A percentile compares a stretch with the other conserved stretches of the same genome.
phyloP scores from a whole-genome alignment of 2,329 filamentous ascomycete genomes.

The Fusarium illudens region DNA sequence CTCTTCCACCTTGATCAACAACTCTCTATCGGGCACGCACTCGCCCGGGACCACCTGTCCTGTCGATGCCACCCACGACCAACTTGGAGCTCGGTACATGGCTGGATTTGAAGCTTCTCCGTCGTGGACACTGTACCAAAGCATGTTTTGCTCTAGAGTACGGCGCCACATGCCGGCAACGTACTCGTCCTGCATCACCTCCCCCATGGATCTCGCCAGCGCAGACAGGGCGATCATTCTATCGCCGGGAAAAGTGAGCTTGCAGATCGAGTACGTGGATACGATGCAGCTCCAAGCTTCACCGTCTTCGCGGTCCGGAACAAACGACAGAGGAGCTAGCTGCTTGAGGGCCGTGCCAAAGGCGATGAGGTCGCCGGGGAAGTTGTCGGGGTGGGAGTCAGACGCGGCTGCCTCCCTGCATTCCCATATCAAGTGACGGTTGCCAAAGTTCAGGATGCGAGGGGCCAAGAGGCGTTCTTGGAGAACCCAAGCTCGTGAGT shows the following conservation, averaged over 20 bases:
- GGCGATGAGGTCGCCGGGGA: too few species aligned
- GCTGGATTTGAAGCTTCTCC: neutral
- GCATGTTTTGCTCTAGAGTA: neutral
- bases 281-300: too few species aligned
- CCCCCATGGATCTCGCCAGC: conserved; percentile 9
- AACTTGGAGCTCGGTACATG: neutral
- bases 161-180: conserved; percentile 22
- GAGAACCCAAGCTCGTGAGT: conserved; percentile 4
- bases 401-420: neutral
- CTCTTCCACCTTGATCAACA: neutral
- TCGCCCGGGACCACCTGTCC: neutral
- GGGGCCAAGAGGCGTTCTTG: conserved; percentile 6
- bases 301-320: too few species aligned
- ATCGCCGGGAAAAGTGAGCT: conserved; percentile 8
- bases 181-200: conserved; percentile 3
- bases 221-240: conserved; percentile 11
- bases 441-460: conserved; percentile 6
- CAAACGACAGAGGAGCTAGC: too few species aligned
- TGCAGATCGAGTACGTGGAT: neutral
- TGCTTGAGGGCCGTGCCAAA: too few species aligned
- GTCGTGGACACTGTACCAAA: neutral
- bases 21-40: neutral
- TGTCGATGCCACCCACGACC: neutral
- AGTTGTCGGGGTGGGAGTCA: neutral
- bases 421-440: conserved; percentile 9